Conservation (phyloP, 2,329 filamentous ascomycete species). For the Arthrobotrys pseudoclavata region DNA sequence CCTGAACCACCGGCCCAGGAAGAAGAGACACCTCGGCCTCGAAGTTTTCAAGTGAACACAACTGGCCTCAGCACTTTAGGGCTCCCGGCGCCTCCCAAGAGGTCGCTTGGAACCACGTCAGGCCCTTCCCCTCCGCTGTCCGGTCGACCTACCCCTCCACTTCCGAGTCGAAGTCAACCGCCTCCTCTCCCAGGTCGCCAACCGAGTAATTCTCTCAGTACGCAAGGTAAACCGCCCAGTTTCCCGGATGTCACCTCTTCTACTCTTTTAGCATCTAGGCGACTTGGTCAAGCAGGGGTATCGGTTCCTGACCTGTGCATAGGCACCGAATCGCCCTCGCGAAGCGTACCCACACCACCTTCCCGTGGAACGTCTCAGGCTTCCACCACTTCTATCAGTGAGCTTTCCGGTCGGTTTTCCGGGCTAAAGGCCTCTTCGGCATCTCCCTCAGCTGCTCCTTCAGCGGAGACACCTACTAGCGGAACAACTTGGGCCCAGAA, state of each 20-base stretch:
- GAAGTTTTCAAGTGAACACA: constrained; percentile 78
- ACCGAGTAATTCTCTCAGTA: constrained; percentile 62
- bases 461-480: constrained; percentile 64
- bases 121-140: constrained; percentile 61
- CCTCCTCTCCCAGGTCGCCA: constrained; percentile 64
- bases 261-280: constrained; percentile 71
- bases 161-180: constrained; percentile 61
- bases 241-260: constrained; percentile 61
- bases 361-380: constrained; percentile 55
- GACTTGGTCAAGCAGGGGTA: constrained; percentile 80
- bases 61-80: constrained; percentile 78
- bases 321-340: constrained; percentile 67
- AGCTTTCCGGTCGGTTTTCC: constrained; percentile 72
- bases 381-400: constrained; percentile 76
- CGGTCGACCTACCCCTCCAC: constrained; percentile 53
- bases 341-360: constrained; percentile 62
- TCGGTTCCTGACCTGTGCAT: constrained; percentile 85
- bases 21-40: constrained; percentile 70
- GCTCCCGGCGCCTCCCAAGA: constrained; percentile 78
- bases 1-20: constrained; percentile 65
- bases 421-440: constrained; percentile 62
- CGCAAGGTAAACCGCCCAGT: constrained; percentile 63
- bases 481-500: constrained; percentile 76
- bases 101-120: constrained; percentile 63
- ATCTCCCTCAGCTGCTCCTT: constrained; percentile 33